These are phyloP conservation scores for Claviceps fusiformis DNA, from an alignment of 2,329 filamentous ascomycete genomes.

Conservation along the genomic window DNA sequence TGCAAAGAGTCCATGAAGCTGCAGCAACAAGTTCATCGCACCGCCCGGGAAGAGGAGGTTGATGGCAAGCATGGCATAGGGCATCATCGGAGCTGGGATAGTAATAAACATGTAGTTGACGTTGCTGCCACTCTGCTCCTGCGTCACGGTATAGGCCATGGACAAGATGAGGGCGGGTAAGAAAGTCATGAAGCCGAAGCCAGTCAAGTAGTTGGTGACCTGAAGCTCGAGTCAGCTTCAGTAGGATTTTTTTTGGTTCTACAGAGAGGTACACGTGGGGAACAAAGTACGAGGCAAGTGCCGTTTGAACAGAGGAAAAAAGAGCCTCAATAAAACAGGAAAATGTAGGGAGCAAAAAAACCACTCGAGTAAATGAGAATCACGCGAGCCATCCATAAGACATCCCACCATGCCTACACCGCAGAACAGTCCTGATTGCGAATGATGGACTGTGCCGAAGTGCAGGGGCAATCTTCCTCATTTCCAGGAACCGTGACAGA, in stretches of 20 bases:
- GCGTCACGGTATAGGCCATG: conserved; percentile 69
- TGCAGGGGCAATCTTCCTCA: conserved; percentile 69
- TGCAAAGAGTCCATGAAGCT: conserved; percentile 68
- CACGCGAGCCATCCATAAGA: conserved; percentile 56
- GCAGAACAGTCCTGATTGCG: conserved; percentile 50
- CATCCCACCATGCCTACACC: conserved; percentile 66
- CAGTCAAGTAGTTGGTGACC: conserved; percentile 19
- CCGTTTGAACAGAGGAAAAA: not conserved
- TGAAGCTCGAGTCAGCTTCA: conserved; percentile 12
- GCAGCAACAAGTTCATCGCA: conserved; percentile 40
- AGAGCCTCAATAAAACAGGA: not conserved
- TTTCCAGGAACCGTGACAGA: conserved; percentile 75
- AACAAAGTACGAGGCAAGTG: not conserved
- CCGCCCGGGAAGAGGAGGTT: conserved; percentile 54
- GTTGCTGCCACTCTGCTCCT: conserved; percentile 69
- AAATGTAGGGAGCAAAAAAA: conserved; percentile 52
- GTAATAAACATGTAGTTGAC: conserved; percentile 70
- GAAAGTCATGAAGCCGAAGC: conserved; percentile 30
- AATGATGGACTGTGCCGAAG: conserved; percentile 48
- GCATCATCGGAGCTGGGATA: conserved; percentile 70
- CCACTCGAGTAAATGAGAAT: conserved; percentile 42
- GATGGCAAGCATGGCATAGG: conserved; percentile 64
- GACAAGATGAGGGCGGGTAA: conserved; percentile 60
- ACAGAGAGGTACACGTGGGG: not conserved
- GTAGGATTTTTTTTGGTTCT: not conserved